These are phyloP conservation scores for Avena sativa DNA, from an alignment of 176 grass and related monocot genomes.

Conservation along the genomic window DNA sequence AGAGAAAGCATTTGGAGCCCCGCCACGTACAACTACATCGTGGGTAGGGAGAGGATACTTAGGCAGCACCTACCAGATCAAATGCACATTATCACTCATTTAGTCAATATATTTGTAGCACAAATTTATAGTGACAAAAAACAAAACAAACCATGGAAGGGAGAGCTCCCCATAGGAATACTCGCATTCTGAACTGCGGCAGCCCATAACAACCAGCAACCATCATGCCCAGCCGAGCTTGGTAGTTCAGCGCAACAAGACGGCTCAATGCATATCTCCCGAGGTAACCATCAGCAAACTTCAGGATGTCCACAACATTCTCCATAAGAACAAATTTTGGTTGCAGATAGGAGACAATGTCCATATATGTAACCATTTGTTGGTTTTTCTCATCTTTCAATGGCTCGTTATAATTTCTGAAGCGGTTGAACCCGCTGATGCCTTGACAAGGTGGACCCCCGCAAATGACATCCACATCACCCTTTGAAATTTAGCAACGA, in stretches of 20 bases:
- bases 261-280: conserved; percentile 78
- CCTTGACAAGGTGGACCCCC: conserved; percentile 93
- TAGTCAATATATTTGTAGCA: neutral
- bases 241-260: conserved; percentile 80
- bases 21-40: conserved; percentile 73
- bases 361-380: conserved; percentile 87
- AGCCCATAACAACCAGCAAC: conserved; percentile 84
- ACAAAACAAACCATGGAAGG: conserved; percentile 66
- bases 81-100: neutral
- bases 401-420: conserved; percentile 70
- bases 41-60: conserved; percentile 86
- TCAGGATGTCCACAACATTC: conserved; percentile 89
- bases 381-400: conserved; percentile 83
- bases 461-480: conserved; percentile 78
- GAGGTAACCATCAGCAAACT: conserved; percentile 79
- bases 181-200: conserved; percentile 82
- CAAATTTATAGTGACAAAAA: neutral
- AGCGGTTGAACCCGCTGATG: conserved; percentile 90
- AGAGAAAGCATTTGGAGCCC: conserved; percentile 67
- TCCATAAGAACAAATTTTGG: conserved; percentile 93
- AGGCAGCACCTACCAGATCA: conserved; percentile 57
- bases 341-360: conserved; percentile 73
- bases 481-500: conserved; percentile 43
- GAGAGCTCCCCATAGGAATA: conserved; percentile 78
- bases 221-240: conserved; percentile 79